A percentile compares a stretch with the other conserved stretches of the same genome.
Evolutionary conservation across 768 basidiomycete genomes (phyloP).

Genomic region (Neoboletus magnificus): DNA sequence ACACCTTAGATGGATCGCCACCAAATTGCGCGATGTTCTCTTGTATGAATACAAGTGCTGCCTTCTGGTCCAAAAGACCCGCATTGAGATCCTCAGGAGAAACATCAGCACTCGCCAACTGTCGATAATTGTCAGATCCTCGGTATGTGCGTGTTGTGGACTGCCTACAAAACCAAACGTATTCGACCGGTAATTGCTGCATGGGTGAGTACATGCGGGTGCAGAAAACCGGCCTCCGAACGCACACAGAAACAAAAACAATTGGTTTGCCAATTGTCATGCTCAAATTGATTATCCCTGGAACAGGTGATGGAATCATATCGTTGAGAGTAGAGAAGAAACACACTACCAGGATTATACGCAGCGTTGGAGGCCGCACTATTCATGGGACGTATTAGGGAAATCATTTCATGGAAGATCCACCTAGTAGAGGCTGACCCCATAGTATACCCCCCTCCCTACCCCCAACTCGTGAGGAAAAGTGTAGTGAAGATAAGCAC

Average conservation of each 20-base stretch:
- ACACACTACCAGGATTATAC: conserved; percentile 15
- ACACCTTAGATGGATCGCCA: conserved; percentile 54
- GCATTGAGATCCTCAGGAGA: conserved; percentile 51
- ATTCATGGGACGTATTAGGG: background rate
- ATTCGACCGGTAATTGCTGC: conserved; percentile 16
- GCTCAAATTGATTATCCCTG: conserved; percentile 13
- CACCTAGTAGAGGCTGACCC: background rate
- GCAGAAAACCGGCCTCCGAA: background rate
- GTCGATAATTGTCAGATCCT: conserved; percentile 10
- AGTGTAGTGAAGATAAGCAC: too few species aligned
- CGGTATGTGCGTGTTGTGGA: background rate
- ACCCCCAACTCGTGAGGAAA: background rate
- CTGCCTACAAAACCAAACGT: conserved; percentile 18
- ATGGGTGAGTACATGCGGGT: background rate
- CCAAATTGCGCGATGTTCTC: conserved; percentile 66
- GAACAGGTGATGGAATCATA: background rate
- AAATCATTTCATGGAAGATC: background rate
- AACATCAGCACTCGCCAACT: conserved; percentile 48
- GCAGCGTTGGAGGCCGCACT: conserved; percentile 17
- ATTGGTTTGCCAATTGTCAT: conserved; percentile 11
- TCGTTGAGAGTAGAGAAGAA: background rate
- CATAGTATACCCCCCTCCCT: conserved; percentile 16
- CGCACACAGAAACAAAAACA: conserved; percentile 18
- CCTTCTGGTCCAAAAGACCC: conserved; percentile 58
- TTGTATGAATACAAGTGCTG: conserved; percentile 57